A percentile compares a stretch with the other conserved stretches of the same genome.
These are phyloP conservation scores for Circinella minor DNA, from an alignment of 371 early-diverging fungal species.

Conservation along the genomic window DNA sequence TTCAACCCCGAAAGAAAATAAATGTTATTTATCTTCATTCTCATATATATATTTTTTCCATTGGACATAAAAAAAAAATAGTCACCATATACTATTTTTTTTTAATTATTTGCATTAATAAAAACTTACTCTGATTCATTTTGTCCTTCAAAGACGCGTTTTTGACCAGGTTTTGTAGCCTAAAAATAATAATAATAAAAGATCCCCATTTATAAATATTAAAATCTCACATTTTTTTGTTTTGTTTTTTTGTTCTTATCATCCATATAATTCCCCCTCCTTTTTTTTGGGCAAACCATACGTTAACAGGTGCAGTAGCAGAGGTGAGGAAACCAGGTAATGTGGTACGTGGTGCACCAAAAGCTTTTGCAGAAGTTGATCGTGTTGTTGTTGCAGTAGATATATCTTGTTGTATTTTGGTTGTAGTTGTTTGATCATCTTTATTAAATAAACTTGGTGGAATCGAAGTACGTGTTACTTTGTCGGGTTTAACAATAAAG, in stretches of 20 bases:
- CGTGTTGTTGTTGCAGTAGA: background rate
- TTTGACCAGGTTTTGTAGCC: background rate
- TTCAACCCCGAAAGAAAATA: no score
- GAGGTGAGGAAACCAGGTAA: slow-evolving; percentile 30
- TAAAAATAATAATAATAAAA: background rate
- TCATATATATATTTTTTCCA: background rate
- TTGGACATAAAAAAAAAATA: no score
- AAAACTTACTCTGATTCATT: slow-evolving; percentile 2
- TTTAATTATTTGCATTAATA: background rate
- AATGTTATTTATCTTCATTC: background rate
- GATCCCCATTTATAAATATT: background rate
- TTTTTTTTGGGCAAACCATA: no score
- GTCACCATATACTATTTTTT: no score
- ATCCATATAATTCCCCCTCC: background rate
- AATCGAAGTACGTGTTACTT: slow-evolving; percentile 14
- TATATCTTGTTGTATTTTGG: background rate
- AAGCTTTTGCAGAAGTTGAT: background rate
- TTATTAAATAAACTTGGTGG: slow-evolving; percentile 16
- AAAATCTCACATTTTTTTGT: background rate
- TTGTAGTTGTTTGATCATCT: slow-evolving; percentile 1
- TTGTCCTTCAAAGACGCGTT: slow-evolving; percentile 6
- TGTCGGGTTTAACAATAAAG: slow-evolving; percentile 21
- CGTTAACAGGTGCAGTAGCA: slow-evolving; percentile 10
- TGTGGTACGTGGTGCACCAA: slow-evolving; percentile 19
- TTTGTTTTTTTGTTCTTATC: background rate